A percentile compares a stretch with the other conserved stretches of the same genome.
Conservation (phyloP, 2,329 filamentous ascomycete genomes). For the Ascochyta rabiei region DNA sequence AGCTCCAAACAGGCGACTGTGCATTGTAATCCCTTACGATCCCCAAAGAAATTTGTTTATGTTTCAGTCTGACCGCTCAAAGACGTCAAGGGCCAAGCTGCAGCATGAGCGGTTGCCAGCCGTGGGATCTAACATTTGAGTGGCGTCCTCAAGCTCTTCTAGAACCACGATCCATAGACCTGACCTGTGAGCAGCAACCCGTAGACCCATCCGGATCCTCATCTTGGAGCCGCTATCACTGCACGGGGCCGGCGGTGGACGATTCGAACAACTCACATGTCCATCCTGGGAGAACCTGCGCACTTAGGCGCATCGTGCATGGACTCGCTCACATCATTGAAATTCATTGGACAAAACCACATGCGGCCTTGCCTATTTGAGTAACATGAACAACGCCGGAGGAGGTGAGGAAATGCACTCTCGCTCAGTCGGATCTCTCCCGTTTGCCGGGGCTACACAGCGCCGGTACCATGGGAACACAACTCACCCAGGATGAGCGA, state of each 20-base stretch:
- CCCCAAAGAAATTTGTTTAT: slow-evolving; percentile 28
- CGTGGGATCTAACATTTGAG: slow-evolving; percentile 18
- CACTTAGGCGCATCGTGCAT: slow-evolving; percentile 6
- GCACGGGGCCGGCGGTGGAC: slow-evolving; percentile 37
- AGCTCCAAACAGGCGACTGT: slow-evolving; percentile 16
- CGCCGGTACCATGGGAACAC: slow-evolving; percentile 24
- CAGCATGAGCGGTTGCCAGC: slow-evolving; percentile 26
- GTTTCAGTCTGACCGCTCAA: slow-evolving; percentile 40
- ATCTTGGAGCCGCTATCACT: slow-evolving; percentile 24
- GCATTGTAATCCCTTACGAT: slow-evolving; percentile 20
- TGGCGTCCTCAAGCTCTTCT: slow-evolving; percentile 18
- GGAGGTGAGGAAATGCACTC: slow-evolving; percentile 14
- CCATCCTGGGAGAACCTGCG: slow-evolving; percentile 23
- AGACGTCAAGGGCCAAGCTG: slow-evolving; percentile 26
- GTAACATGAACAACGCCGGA: slow-evolving; percentile 22
- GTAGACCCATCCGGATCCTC: slow-evolving; percentile 15
- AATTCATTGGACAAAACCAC: slow-evolving; percentile 14
- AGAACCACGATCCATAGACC: slow-evolving; percentile 17
- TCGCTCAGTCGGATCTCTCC: slow-evolving; percentile 14
- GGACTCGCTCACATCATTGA: not conserved
- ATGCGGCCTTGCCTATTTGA: slow-evolving; percentile 15
- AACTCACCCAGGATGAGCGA: slow-evolving; percentile 13
- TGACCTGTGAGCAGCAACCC: slow-evolving; percentile 16
- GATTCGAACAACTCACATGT: slow-evolving; percentile 37
- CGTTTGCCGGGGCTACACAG: slow-evolving; percentile 35